Percentiles rank a stretch among this genome's conserved stretches.
These are phyloP conservation scores for Cucurbita moschata DNA, from an alignment of 306 rosid genomes.

Conservation along the genomic window DNA sequence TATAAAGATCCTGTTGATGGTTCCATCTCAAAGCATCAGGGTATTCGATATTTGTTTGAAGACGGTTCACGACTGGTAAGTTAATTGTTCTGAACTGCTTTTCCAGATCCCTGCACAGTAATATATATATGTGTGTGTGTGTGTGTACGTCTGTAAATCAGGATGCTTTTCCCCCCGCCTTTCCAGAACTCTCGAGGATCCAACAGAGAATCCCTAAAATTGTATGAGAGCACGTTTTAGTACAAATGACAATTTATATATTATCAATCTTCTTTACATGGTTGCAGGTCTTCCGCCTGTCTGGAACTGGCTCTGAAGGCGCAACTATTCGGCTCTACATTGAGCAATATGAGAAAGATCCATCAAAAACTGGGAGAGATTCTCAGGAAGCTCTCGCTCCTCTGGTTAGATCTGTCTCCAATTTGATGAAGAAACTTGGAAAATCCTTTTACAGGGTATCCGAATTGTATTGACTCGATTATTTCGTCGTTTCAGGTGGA, in stretches of 20 bases:
- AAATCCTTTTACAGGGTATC: neutral
- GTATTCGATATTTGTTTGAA: slow-evolving; percentile 88
- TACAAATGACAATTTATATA: neutral
- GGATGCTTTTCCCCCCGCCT: neutral
- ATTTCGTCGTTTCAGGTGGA: slow-evolving; percentile 43
- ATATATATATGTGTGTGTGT: too few species aligned
- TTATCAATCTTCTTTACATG: neutral
- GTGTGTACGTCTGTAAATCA: neutral
- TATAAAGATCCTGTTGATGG: slow-evolving; percentile 94
- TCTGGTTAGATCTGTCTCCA: slow-evolving; percentile 41
- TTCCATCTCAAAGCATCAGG: slow-evolving; percentile 87
- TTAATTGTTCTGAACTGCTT: neutral
- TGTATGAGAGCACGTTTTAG: neutral
- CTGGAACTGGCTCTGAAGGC: slow-evolving; percentile 98
- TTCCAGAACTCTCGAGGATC: neutral
- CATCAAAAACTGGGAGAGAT: slow-evolving; percentile 71
- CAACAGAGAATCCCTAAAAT: neutral
- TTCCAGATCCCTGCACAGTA: neutral
- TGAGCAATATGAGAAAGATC: slow-evolving; percentile 92
- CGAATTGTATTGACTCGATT: neutral
- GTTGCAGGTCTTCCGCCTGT: slow-evolving; percentile 79
- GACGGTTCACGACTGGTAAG: slow-evolving; percentile 98
- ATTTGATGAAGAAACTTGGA: neutral
- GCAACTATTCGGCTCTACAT: slow-evolving; percentile 94
- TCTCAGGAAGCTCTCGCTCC: slow-evolving; percentile 89